Conservation (phyloP, 352 stramenopile species). For the Pythium sukuiense region DNA sequence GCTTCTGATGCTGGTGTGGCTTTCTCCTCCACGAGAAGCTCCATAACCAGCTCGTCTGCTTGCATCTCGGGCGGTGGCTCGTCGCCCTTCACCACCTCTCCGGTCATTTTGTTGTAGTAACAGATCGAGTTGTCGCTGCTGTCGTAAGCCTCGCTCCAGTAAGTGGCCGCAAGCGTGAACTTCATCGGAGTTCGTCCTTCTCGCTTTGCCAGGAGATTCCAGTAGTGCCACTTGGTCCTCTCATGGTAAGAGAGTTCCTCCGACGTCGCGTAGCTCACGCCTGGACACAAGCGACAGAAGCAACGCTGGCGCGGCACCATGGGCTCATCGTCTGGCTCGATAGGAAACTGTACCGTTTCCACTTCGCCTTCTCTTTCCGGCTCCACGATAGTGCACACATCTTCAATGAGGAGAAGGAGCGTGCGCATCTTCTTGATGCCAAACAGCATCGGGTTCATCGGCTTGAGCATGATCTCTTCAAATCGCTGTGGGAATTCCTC, state of each 20-base stretch:
- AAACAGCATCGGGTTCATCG: constrained; percentile 49
- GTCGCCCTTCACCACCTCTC: constrained; percentile 49
- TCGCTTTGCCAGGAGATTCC: constrained; percentile 52
- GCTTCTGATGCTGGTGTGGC: not conserved
- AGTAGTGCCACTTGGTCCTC: constrained; percentile 79
- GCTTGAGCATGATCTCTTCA: constrained; percentile 71
- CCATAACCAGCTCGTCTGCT: constrained; percentile 66
- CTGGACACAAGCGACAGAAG: constrained; percentile 64
- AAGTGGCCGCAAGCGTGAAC: constrained; percentile 62
- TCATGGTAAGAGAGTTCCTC: constrained; percentile 62
- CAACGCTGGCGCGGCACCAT: constrained; percentile 47
- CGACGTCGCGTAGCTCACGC: constrained; percentile 63
- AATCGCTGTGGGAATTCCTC: constrained; percentile 49
- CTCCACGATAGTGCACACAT: constrained; percentile 51
- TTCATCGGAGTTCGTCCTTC: constrained; percentile 38
- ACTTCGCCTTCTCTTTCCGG: constrained; percentile 49
- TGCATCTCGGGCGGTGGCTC: constrained; percentile 64
- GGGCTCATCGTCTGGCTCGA: constrained; percentile 38
- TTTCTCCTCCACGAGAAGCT: constrained; percentile 45
- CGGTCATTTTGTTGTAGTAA: constrained; percentile 75
- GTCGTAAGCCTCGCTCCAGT: constrained; percentile 77
- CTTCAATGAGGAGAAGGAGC: constrained; percentile 53
- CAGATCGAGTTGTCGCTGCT: constrained; percentile 56
- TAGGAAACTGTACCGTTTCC: constrained; percentile 64
- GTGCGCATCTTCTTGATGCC: constrained; percentile 82